Percentiles rank a stretch among this genome's conserved stretches.
phyloP scores from a whole-genome alignment of 2,329 filamentous ascomycete genomes.

The Diaporthe sp. region DNA sequence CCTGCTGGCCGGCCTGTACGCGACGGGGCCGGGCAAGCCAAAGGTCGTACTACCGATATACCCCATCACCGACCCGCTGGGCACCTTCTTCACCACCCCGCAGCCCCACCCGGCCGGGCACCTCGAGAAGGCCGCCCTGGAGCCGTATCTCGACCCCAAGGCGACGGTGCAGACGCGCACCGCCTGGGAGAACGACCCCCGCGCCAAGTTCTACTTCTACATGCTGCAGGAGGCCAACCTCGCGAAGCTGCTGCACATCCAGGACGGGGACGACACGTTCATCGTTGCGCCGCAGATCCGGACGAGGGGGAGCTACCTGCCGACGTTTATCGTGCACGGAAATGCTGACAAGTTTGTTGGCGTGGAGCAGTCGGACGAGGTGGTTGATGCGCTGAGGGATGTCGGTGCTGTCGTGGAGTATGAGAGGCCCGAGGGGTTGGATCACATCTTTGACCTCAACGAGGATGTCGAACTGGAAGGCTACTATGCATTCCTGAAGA shows the following conservation, averaged over 20 bases:
- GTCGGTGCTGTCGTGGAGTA: background rate
- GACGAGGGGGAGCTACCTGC: background rate
- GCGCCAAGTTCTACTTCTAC: constrained; percentile 6
- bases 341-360: constrained; percentile 19
- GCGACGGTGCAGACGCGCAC: background rate
- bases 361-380: constrained; percentile 23
- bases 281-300: constrained; percentile 23
- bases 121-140: background rate
- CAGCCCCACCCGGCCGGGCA: constrained; percentile 21
- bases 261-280: background rate
- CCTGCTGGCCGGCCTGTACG: constrained; percentile 20
- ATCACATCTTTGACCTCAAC: constrained; percentile 5
- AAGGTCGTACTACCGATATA: constrained; percentile 22
- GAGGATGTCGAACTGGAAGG: constrained; percentile 6
- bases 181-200: background rate
- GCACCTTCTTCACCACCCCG: constrained; percentile 23
- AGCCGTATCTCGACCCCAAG: constrained; percentile 1
- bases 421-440: constrained; percentile 10
- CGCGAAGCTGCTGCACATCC: constrained; percentile 12
- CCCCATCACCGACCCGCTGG: constrained; percentile 26
- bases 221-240: constrained; percentile 29
- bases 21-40: constrained; percentile 5
- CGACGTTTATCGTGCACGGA: constrained; percentile 21
- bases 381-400: constrained; percentile 7
- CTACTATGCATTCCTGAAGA: constrained; percentile 17